Evolutionary conservation across 805 yeast genomes (phyloP), one percentile per base, ranked within the genome.

Genomic region (Vanderwaltozyma verrucispora): DNA sequence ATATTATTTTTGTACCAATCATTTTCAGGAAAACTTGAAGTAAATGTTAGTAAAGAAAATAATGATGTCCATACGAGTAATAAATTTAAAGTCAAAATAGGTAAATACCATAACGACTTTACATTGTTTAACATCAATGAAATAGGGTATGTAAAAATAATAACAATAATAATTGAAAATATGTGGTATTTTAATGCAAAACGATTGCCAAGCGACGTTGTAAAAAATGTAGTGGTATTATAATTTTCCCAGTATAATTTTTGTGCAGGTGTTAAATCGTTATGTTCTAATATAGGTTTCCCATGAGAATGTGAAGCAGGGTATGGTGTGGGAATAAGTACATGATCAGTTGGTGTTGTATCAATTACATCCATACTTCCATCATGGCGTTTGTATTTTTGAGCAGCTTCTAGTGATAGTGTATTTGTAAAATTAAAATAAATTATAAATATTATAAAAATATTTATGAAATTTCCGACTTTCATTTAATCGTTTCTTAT

Each of bases 1-100:
- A 81, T 79, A 53, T 84, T 84, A 29, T 71, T 67, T 1, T 95
- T 95, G 55, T 85, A 89, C 49, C 85, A 63, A 38, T 71, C 54
- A 20, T 50, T 67, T 4, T 40, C 28, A 0, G 83, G 80, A 18
- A 77, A 78, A 14, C 79, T 64, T 4, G 64, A 56, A 29, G 74
- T 70, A 51, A 78, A 85, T 9, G 78, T 60, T 35, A 73, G 68
- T 48, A 77, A 72, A 15, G 71, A 59, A 13, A 76, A 43, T 38
- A 81, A 58, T 1, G 92, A 75, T 0, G 71, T 50, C 3, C 75
- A 30, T 5, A 72, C 58, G 5, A 70, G 46, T 0, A 54, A 53
- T 5, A 72, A 54, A 54, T 83, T 79, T 5, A 71, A 46, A 1
- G 76, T 59, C 42, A 81, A 68, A 3, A 65, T 53, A 0, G 80